phyloP scores from a whole-genome alignment of 345 rosid genomes.

The Eucalyptus dawsonii region DNA sequence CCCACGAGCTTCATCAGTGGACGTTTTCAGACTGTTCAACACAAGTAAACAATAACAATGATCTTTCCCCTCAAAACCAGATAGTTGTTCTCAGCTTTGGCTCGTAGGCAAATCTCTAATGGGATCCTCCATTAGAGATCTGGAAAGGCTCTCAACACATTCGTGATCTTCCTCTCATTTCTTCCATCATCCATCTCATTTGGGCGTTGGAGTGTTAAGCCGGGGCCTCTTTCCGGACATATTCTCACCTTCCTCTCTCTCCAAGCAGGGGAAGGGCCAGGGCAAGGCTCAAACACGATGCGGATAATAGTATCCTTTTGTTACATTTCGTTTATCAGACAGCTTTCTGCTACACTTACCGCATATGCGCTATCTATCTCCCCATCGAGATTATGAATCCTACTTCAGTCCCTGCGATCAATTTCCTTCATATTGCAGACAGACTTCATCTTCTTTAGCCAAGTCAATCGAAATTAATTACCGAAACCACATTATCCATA shows the following conservation, averaged over 20 bases:
- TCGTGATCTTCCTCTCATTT: background rate
- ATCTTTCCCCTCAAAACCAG: background rate
- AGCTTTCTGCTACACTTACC: background rate
- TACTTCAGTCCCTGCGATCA: background rate
- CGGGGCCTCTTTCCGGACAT: background rate
- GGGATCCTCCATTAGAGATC: background rate
- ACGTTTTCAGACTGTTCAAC: background rate
- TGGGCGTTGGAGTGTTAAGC: background rate
- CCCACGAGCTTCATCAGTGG: background rate
- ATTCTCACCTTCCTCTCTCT: background rate
- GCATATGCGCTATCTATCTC: background rate
- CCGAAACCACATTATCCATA: background rate
- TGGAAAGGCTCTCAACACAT: background rate
- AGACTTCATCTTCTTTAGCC: background rate
- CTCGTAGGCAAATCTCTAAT: background rate
- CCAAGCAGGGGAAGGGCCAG: background rate
- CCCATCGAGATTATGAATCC: background rate
- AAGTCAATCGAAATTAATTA: background rate
- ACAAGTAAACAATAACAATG: background rate
- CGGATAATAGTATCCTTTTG: background rate
- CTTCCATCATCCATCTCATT: background rate
- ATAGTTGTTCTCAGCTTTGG: background rate
- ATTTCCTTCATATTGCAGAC: background rate
- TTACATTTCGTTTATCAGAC: background rate
- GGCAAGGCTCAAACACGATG: background rate